Conservation (phyloP, 1,139 yeast species). For the Taiozyma sp. region DNA sequence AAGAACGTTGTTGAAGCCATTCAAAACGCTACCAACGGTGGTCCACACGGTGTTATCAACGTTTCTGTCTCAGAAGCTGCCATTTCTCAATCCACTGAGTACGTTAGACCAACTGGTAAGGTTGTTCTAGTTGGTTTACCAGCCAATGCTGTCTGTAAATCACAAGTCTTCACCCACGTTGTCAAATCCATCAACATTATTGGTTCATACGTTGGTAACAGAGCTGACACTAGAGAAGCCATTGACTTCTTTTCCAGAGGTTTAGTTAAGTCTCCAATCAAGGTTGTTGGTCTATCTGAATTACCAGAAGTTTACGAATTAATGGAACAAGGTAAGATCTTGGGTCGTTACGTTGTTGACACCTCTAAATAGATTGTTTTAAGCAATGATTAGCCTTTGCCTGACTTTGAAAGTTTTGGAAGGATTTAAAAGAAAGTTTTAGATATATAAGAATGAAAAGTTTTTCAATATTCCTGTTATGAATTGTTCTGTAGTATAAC, state of each 20-base stretch:
- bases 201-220: constrained; percentile 70
- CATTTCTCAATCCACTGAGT: constrained; percentile 49
- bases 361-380: constrained; percentile 36
- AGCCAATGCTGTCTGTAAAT: constrained; percentile 51
- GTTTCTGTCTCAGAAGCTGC: constrained; percentile 59
- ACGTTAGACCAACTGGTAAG: constrained; percentile 56
- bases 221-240: constrained; percentile 69
- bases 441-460: background rate
- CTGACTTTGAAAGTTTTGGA: background rate
- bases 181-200: constrained; percentile 51
- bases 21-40: constrained; percentile 48
- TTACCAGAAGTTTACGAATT: constrained; percentile 49
- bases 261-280: constrained; percentile 57
- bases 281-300: constrained; percentile 54
- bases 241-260: constrained; percentile 64
- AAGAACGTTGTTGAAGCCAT: constrained; percentile 50
- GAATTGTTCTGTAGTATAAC: background rate
- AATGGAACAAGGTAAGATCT: constrained; percentile 58
- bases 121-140: constrained; percentile 64
- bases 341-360: constrained; percentile 65
- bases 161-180: constrained; percentile 54
- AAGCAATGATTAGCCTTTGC: background rate
- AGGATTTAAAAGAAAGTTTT: background rate
- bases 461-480: background rate
- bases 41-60: constrained; percentile 60